These are phyloP conservation scores for Solanum tarijense DNA, from an alignment of 257 asterid genomes.

Conservation along the genomic window DNA sequence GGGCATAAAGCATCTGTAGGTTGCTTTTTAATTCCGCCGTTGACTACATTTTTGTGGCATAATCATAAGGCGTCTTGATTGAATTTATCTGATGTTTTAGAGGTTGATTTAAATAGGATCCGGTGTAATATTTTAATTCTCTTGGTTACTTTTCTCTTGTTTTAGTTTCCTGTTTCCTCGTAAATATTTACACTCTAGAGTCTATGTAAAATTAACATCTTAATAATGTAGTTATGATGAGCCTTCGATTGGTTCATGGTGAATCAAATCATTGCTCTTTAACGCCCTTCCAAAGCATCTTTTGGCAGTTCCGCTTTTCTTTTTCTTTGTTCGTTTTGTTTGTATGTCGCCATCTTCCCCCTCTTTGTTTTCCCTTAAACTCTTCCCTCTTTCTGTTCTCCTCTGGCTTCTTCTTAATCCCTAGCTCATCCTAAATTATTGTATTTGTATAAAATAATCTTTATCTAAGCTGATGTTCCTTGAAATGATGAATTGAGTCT, in stretches of 20 bases:
- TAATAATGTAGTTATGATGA: not conserved
- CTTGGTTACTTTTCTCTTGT: not conserved
- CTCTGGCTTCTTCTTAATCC: not conserved
- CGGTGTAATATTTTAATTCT: not conserved
- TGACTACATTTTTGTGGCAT: not conserved
- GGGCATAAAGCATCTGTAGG: not conserved
- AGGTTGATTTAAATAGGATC: not conserved
- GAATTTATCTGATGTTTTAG: not conserved
- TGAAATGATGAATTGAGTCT: not conserved
- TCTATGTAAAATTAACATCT: not conserved
- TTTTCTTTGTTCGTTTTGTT: not conserved
- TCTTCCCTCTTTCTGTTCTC: not conserved
- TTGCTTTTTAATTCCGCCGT: not conserved
- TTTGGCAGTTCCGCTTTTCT: not conserved
- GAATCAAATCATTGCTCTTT: not conserved
- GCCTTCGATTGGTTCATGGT: not conserved
- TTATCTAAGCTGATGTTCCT: not conserved
- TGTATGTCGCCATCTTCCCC: not conserved
- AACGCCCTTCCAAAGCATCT: not conserved
- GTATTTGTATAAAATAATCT: not conserved
- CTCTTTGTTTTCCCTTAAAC: not conserved
- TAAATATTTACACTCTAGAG: not conserved
- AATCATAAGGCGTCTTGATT: not conserved
- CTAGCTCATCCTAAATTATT: not conserved
- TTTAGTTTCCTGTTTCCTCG: not conserved